Conservation (phyloP, 345 rosid genomes). For the Eutrema yunnanense region DNA sequence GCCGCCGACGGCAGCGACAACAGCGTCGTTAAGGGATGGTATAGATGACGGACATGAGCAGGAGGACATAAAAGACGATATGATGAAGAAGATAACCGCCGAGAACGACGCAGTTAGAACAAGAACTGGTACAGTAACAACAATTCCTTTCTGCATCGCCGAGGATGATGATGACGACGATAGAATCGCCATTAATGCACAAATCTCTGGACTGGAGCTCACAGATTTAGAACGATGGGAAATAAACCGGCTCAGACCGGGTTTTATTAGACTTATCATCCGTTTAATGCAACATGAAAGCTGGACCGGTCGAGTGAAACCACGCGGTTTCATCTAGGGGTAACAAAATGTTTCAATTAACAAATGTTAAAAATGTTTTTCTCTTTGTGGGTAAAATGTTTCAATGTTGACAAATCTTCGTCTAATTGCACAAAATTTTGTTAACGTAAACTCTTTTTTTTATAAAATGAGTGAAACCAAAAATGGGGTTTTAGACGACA, state of each 20-base stretch:
- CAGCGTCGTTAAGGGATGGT: slow-evolving; percentile 1
- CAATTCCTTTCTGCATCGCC: slow-evolving; percentile 50
- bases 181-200: slow-evolving; percentile 16
- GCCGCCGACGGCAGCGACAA: neutral
- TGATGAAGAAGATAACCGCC: slow-evolving; percentile 53
- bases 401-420: no score
- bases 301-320: neutral
- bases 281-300: neutral
- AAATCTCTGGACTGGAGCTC: neutral
- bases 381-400: no score
- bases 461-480: neutral
- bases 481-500: neutral
- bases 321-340: neutral
- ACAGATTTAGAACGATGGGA: neutral
- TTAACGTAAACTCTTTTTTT: no score
- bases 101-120: slow-evolving; percentile 48
- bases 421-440: no score
- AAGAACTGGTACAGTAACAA: slow-evolving; percentile 55
- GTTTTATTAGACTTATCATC: neutral
- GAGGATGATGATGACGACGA: slow-evolving; percentile 2
- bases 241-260: slow-evolving; percentile 7
- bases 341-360: neutral
- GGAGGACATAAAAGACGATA: slow-evolving; percentile 50
- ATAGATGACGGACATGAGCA: slow-evolving; percentile 49
- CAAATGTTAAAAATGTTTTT: neutral